phyloP scores from a whole-genome alignment of 306 rosid genomes.

The Vachellia collinsii region DNA sequence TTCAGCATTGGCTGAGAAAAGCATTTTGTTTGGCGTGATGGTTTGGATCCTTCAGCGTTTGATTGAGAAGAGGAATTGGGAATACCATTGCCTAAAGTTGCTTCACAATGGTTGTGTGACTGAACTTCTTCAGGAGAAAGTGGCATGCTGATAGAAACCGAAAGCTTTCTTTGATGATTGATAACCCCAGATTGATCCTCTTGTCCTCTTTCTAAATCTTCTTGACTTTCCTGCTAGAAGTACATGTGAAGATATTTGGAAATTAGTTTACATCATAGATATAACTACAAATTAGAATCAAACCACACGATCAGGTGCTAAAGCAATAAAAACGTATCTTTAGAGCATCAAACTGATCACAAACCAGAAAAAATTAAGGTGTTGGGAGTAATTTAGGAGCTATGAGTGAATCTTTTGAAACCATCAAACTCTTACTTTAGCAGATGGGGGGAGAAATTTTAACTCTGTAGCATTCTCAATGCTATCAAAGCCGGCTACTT shows the following conservation, averaged over 20 bases:
- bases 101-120: constrained; percentile 42
- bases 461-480: constrained; percentile 32
- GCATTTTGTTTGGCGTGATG: constrained; percentile 40
- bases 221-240: constrained; percentile 50
- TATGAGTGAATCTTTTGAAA: constrained; percentile 2
- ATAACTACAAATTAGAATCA: neutral
- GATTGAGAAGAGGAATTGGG: constrained; percentile 32
- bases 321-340: neutral
- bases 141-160: constrained; percentile 86
- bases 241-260: constrained; percentile 7
- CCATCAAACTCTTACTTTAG: constrained; percentile 48
- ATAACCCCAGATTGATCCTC: constrained; percentile 37
- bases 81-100: constrained; percentile 29
- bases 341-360: neutral
- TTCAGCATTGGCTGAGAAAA: constrained; percentile 63
- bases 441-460: constrained; percentile 35
- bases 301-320: neutral
- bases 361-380: neutral
- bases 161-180: constrained; percentile 56
- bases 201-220: constrained; percentile 30
- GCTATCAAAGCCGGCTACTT: constrained; percentile 47
- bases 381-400: neutral
- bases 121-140: constrained; percentile 48
- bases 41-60: constrained; percentile 32
- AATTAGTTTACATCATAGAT: neutral